Base-by-base conservation (phyloP, 2,329 filamentous ascomycete genomes). In the Chalara sp. region DNA sequence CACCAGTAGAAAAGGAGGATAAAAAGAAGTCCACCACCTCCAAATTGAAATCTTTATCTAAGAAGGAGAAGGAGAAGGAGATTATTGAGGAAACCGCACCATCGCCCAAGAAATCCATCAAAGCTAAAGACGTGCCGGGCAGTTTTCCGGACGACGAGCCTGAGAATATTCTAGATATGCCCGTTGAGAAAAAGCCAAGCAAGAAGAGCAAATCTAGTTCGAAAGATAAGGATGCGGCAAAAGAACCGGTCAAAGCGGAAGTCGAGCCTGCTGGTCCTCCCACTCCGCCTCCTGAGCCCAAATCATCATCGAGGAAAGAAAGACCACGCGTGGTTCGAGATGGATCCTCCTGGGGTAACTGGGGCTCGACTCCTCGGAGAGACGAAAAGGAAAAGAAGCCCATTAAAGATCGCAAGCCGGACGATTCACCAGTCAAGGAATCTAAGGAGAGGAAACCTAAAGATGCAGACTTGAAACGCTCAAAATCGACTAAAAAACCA, bases 251-350 rank as follows among this genome's bases (percentile, higher is more conserved):
- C n/a, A 61, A 57, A 47, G 55, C 52, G 47, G 62, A 63, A 33
- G 66, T 58, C 33, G 59, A 62, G 41, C 63, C 67, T 8, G 60
- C 66, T 12, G 65, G 67, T 13, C 64, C 68, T 28, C 59, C 67
- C 6, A 67, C 67, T 4, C 68, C 70, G 30, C 65, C 66, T 13
- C 61, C 68, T 48, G 65, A 65, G 30, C 50, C 44, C 31, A 73
- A 76, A 5, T 70, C 79, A 12, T 80, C 83, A 47, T 70, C 76
- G 10, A 81, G 75, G 69, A 95, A 86, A 65, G 87, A 95, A 56
- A 85, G 89, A 11, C 72, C 86, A 31, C 89, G 85, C 63, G 80
- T 90, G 56, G 87, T 82, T 59, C 86, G 88, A 37, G 76, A 79
- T 52, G 76, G 76, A 35, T 74, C 79, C 10, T 82, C 86, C 32